Percentiles rank a stretch among this genome's conserved stretches.
Conservation (phyloP, 2,329 filamentous ascomycete species). For the Aspergillus arachidicola region DNA sequence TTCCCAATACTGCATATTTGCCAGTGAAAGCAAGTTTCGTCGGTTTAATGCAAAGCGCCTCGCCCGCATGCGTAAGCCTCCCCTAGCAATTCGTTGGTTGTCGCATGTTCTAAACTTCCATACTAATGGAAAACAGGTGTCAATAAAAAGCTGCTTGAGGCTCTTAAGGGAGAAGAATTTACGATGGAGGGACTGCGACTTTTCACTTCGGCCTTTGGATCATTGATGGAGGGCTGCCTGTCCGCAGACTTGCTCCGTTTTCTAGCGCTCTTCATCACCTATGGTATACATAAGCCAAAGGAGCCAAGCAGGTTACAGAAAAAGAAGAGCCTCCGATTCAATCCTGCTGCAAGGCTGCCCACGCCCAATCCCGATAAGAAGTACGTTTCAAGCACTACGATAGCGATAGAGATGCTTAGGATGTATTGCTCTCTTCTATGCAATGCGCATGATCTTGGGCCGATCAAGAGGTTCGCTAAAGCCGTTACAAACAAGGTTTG, state of each 20-base stretch:
- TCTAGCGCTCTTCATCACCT: constrained; percentile 89
- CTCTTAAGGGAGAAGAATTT: constrained; percentile 82
- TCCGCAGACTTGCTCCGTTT: constrained; percentile 84
- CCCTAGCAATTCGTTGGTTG: not conserved
- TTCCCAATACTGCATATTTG: constrained; percentile 85
- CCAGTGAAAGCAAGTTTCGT: constrained; percentile 85
- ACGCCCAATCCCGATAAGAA: constrained; percentile 38
- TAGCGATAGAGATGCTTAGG: constrained; percentile 73
- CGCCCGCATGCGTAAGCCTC: constrained; percentile 80
- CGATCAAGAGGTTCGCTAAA: constrained; percentile 84
- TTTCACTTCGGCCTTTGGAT: constrained; percentile 78
- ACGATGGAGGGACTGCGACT: constrained; percentile 70
- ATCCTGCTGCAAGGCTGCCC: constrained; percentile 29
- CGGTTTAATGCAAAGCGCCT: constrained; percentile 88
- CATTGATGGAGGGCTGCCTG: constrained; percentile 76
- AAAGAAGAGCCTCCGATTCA: constrained; percentile 49
- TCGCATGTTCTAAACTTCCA: not conserved
- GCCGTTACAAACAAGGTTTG: constrained; percentile 92
- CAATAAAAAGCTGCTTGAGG: constrained; percentile 85
- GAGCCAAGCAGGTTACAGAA: constrained; percentile 43
- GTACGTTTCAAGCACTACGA: constrained; percentile 62
- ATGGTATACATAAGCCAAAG: constrained; percentile 73
- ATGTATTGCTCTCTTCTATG: constrained; percentile 81
- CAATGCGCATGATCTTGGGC: constrained; percentile 65
- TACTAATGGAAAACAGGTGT: constrained; percentile 62